Evolutionary conservation across 345 rosid species (phyloP).

Genomic region (Citrus sinensis): DVS_A1.0 CM039162.1:31032001-31032500

Average conservation of each 20-base stretch:
- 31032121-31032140: not conserved
- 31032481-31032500: not conserved
- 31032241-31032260: not conserved
- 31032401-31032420: not conserved
- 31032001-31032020: not conserved
- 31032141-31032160: not conserved
- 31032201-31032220: not conserved
- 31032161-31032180: not conserved
- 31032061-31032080: not conserved
- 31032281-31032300: constrained; percentile 9
- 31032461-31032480: not conserved
- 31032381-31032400: too few species aligned
- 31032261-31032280: not conserved
- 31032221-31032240: not conserved
- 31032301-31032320: not conserved
- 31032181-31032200: not conserved
- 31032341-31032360: not conserved
- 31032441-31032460: too few species aligned
- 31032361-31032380: too few species aligned
- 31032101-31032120: not conserved
- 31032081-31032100: not conserved
- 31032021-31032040: not conserved
- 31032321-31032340: too few species aligned
- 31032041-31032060: not conserved
- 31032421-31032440: not conserved